phyloP scores from a whole-genome alignment of 116 monocot genomes.

The Zostera marina region DNA sequence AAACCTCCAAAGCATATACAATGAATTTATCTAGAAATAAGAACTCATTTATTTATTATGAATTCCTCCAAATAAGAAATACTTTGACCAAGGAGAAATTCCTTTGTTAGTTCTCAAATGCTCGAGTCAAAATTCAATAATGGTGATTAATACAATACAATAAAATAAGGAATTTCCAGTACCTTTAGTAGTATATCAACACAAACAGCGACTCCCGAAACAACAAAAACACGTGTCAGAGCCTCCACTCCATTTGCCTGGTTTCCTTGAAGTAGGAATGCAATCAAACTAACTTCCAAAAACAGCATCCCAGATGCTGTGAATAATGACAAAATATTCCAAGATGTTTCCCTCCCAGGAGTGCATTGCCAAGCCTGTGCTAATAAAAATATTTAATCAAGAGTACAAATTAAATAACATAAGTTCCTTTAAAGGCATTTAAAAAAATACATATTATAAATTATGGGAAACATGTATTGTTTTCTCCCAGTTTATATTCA shows the following conservation, averaged over 20 bases:
- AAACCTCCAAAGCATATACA: too few relatives aligned
- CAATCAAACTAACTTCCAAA: slow-evolving; percentile 74
- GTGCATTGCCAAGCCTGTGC: slow-evolving; percentile 75
- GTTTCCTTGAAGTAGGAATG: slow-evolving; percentile 91
- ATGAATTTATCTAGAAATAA: too few relatives aligned
- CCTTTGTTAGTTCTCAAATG: too few relatives aligned
- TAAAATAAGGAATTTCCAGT: slow-evolving; percentile 4
- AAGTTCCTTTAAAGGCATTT: neutral
- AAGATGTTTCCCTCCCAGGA: slow-evolving; percentile 52
- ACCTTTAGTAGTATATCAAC: slow-evolving; percentile 88
- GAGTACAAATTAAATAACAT: neutral
- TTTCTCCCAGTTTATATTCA: too few relatives aligned
- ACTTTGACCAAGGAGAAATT: too few relatives aligned
- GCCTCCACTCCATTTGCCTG: slow-evolving; percentile 54
- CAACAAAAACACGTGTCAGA: slow-evolving; percentile 60
- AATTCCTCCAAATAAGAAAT: too few relatives aligned
- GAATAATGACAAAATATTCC: slow-evolving; percentile 66
- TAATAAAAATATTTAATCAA: neutral
- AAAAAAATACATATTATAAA: too few relatives aligned
- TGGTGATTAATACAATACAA: neutral
- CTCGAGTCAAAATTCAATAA: too few relatives aligned
- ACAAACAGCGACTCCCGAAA: slow-evolving; percentile 63
- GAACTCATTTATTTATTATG: too few relatives aligned
- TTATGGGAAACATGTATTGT: too few relatives aligned
- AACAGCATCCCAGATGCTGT: slow-evolving; percentile 77